Percentiles rank a stretch among this genome's conserved stretches.
phyloP scores from a whole-genome alignment of 495 filamentous ascomycete species.

The Penicillium fimorum region DNA sequence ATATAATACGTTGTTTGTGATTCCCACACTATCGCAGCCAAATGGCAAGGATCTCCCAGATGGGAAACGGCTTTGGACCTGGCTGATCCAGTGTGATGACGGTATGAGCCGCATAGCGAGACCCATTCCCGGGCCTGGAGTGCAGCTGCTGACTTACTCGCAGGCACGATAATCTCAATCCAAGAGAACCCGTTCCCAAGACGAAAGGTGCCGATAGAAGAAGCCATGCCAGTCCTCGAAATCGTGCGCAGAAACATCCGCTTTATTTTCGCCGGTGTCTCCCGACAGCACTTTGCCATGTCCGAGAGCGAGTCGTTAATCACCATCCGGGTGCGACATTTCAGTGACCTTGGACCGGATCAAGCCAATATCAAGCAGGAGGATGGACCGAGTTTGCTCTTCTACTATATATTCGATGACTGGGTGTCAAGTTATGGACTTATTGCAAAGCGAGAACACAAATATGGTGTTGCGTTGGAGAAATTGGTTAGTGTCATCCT shows the following conservation, averaged over 20 bases:
- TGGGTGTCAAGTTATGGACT: conserved; percentile 70
- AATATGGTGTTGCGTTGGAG: conserved; percentile 58
- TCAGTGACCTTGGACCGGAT: conserved; percentile 30
- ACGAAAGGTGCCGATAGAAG: conserved; percentile 27
- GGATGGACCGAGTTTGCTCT: conserved; percentile 72
- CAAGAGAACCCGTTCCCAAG: conserved; percentile 66
- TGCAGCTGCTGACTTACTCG: conserved; percentile 8
- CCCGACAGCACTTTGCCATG: conserved; percentile 42
- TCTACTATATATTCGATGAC: conserved; percentile 88
- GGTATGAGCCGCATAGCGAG: conserved; percentile 41
- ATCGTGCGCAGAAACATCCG: conserved; percentile 65
- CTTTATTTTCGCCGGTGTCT: conserved; percentile 71
- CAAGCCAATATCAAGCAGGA: conserved; percentile 45
- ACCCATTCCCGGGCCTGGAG: not conserved
- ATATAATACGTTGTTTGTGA: conserved; percentile 73
- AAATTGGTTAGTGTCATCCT: conserved; percentile 46
- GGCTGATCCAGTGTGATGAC: conserved; percentile 80
- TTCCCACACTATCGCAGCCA: conserved; percentile 33
- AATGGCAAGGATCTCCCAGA: conserved; percentile 54
- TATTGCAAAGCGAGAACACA: conserved; percentile 58
- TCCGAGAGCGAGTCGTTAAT: conserved; percentile 48
- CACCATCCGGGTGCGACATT: conserved; percentile 51
- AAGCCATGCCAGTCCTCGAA: conserved; percentile 41
- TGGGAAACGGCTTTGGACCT: conserved; percentile 68
- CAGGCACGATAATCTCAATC: conserved; percentile 72